phyloP scores from a whole-genome alignment of 2,329 filamentous ascomycete genomes.

The Alternaria sp. region DNA sequence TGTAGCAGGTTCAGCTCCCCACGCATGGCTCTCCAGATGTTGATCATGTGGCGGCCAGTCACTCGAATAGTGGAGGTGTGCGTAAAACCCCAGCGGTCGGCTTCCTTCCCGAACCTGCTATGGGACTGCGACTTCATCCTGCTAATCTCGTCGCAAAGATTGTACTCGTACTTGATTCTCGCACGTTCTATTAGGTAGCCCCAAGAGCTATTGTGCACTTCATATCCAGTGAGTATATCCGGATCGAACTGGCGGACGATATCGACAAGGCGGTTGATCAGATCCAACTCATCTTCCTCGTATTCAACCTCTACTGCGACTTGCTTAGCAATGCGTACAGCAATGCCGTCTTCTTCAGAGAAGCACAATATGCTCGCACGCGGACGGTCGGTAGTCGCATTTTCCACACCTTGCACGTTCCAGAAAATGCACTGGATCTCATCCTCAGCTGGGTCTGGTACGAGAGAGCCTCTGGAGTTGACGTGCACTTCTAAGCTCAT shows the following conservation, averaged over 20 bases:
- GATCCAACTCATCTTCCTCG: conserved; percentile 81
- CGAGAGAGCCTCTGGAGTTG: conserved; percentile 80
- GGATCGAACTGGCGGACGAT: conserved; percentile 86
- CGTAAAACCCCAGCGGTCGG: conserved; percentile 91
- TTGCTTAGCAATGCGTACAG: conserved; percentile 69
- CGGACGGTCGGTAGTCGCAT: conserved; percentile 62
- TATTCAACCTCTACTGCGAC: conserved; percentile 71
- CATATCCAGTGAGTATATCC: conserved; percentile 92
- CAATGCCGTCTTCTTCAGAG: conserved; percentile 67
- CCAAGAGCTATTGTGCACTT: conserved; percentile 94
- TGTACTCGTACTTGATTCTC: conserved; percentile 83
- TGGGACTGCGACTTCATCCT: conserved; percentile 85
- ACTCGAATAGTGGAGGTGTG: conserved; percentile 90
- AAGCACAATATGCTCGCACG: conserved; percentile 77
- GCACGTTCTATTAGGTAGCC: conserved; percentile 94
- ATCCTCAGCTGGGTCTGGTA: conserved; percentile 90
- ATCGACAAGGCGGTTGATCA: conserved; percentile 85
- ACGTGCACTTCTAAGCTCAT: conserved; percentile 95
- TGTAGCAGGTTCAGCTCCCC: conserved; percentile 90
- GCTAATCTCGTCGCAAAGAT: conserved; percentile 90
- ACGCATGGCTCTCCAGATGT: conserved; percentile 95
- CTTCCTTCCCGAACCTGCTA: conserved; percentile 84
- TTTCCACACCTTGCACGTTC: conserved; percentile 81
- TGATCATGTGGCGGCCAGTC: conserved; percentile 96
- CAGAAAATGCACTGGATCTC: conserved; percentile 90